Conservation (phyloP, 2,329 filamentous ascomycete species). For the Scedosporium aurantiacum region DNA sequence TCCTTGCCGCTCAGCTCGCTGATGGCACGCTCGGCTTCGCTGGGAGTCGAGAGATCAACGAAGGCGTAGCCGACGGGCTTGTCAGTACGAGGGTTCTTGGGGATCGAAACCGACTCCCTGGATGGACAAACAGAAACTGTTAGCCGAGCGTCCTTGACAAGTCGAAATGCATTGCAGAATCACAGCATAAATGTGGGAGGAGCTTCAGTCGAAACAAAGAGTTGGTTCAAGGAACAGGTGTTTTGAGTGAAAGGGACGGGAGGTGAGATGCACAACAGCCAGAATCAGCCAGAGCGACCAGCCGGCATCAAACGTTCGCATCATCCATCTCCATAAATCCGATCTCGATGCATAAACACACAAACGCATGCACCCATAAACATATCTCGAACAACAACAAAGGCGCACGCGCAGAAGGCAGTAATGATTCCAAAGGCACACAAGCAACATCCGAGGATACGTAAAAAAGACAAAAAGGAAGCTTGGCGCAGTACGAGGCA, state of each 20-base stretch:
- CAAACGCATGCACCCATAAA: too few species aligned
- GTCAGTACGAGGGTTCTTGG: slow-evolving; percentile 97
- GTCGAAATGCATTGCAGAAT: background rate
- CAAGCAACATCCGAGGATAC: background rate
- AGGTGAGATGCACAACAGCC: background rate
- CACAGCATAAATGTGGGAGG: too few species aligned
- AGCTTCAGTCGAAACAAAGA: too few species aligned
- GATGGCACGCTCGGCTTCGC: slow-evolving; percentile 92
- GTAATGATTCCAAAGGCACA: background rate
- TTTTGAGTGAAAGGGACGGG: background rate
- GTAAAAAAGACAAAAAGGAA: background rate
- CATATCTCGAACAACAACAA: too few species aligned
- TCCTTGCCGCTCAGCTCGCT: slow-evolving; percentile 92
- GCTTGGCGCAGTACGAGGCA: background rate
- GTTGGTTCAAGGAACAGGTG: background rate
- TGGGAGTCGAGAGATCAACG: slow-evolving; percentile 89
- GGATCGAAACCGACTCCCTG: slow-evolving; percentile 97
- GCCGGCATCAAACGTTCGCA: background rate
- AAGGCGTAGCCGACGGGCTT: slow-evolving; percentile 98
- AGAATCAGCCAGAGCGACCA: too few species aligned
- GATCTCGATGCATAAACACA: background rate
- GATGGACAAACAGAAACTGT: slow-evolving; percentile 17
- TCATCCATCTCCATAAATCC: background rate
- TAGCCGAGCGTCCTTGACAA: slow-evolving; percentile 15
- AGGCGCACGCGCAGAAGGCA: too few species aligned